These are phyloP conservation scores for Xylariaceae sp. DNA, from an alignment of 2,329 filamentous ascomycete genomes.

Conservation along the genomic window DNA sequence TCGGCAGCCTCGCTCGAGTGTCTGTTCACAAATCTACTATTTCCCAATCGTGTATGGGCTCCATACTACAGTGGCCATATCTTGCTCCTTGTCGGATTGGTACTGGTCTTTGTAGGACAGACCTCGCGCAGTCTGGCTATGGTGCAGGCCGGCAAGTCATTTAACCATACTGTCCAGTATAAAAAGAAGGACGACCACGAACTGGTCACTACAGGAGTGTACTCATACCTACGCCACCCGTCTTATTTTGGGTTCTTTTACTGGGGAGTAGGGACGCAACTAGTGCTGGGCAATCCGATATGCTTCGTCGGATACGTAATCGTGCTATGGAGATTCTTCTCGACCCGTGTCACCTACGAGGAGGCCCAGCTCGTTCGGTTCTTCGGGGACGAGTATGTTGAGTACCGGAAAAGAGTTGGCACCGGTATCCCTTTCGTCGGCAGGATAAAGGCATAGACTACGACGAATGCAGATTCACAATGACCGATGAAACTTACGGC, in stretches of 20 bases:
- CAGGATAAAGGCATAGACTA: conserved; percentile 11
- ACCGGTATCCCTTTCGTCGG: conserved; percentile 77
- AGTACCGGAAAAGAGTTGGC: conserved; percentile 64
- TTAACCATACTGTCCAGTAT: conserved; percentile 82
- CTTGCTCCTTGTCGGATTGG: conserved; percentile 53
- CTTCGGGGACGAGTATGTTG: conserved; percentile 75
- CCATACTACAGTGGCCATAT: conserved; percentile 40
- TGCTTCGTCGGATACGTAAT: conserved; percentile 69
- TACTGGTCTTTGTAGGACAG: conserved; percentile 66
- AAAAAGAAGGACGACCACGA: conserved; percentile 62
- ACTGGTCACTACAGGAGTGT: conserved; percentile 80
- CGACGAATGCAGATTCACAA: background rate
- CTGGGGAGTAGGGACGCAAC: conserved; percentile 93
- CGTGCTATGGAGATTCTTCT: conserved; percentile 85
- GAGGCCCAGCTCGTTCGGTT: conserved; percentile 73
- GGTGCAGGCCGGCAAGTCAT: conserved; percentile 81
- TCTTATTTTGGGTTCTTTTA: conserved; percentile 98
- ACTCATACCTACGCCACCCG: conserved; percentile 72
- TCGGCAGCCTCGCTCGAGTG: conserved; percentile 68
- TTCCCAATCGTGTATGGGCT: conserved; percentile 45
- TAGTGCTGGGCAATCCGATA: conserved; percentile 78
- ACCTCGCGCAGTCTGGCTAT: conserved; percentile 74
- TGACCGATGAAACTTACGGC: background rate
- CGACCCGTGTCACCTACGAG: conserved; percentile 66
- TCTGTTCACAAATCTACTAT: conserved; percentile 52